A percentile compares a stretch with the other conserved stretches of the same genome.
Evolutionary conservation across 1,284 basidiomycete species (phyloP).

Genomic region (Sutorius eximius): DNA sequence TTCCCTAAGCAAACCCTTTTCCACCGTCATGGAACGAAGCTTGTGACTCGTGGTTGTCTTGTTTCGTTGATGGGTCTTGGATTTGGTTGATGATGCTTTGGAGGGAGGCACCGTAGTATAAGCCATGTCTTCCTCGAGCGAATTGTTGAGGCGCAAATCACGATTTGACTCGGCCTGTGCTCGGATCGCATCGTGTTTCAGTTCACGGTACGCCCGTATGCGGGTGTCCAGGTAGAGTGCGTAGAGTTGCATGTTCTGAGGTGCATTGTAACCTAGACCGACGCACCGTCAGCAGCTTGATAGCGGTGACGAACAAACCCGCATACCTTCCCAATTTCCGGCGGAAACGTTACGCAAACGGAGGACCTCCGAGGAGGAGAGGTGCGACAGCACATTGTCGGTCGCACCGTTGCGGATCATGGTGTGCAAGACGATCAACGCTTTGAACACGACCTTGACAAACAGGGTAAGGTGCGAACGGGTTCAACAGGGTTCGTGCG

Average conservation of each 20-base stretch:
- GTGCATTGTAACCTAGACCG: constrained; percentile 73
- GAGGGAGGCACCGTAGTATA: constrained; percentile 31
- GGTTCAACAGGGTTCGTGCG: constrained; percentile 31
- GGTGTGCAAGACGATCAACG: constrained; percentile 90
- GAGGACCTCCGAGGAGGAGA: constrained; percentile 78
- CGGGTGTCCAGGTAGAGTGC: constrained; percentile 88
- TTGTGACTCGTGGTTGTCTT: constrained; percentile 83
- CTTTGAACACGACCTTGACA: constrained; percentile 91
- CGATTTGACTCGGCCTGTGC: constrained; percentile 90
- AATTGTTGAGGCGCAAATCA: constrained; percentile 66
- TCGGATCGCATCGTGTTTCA: constrained; percentile 91
- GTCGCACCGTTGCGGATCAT: constrained; percentile 94
- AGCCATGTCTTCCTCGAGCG: constrained; percentile 55
- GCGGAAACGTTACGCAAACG: constrained; percentile 75
- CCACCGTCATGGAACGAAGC: constrained; percentile 88
- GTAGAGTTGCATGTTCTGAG: constrained; percentile 86
- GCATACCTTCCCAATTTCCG: constrained; percentile 78
- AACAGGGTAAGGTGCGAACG: constrained; percentile 3
- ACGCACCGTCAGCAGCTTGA: constrained; percentile 6
- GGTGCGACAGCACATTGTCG: constrained; percentile 84
- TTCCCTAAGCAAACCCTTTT: constrained; percentile 93
- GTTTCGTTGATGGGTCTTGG: constrained; percentile 50
- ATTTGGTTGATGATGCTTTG: constrained; percentile 30
- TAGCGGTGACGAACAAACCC: background rate
- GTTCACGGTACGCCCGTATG: constrained; percentile 85